Percentiles rank a stretch among this genome's conserved stretches.
Conservation (phyloP, 345 rosid genomes). For the Linum trigynum region DNA sequence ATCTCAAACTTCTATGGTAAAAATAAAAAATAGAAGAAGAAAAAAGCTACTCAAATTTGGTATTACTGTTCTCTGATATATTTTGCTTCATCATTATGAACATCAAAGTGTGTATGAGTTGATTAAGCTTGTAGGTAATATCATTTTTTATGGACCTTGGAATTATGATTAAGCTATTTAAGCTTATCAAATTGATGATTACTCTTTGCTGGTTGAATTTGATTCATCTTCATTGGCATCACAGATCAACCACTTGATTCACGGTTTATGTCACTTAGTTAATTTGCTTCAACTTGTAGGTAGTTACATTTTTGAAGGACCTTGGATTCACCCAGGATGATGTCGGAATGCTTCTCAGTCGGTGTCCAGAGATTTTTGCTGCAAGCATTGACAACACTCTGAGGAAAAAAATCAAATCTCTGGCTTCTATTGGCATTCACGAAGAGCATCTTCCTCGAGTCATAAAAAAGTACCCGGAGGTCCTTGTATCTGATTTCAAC, state of each 20-base stretch:
- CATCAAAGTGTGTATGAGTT: neutral
- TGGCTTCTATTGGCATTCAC: constrained; percentile 46
- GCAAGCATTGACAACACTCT: constrained; percentile 52
- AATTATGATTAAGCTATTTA: neutral
- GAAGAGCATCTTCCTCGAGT: constrained; percentile 46
- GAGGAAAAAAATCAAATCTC: constrained; percentile 55
- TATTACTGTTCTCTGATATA: too few relatives aligned
- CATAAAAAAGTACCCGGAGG: constrained; percentile 75
- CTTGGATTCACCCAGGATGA: constrained; percentile 53
- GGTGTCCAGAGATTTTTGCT: constrained; percentile 84
- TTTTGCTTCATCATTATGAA: too few relatives aligned
- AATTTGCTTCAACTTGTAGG: constrained; percentile 31
- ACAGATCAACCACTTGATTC: neutral
- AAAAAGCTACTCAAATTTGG: too few relatives aligned
- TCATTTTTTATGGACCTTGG: too few relatives aligned
- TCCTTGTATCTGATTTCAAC: constrained; percentile 57
- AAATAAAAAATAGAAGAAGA: too few relatives aligned
- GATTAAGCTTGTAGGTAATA: too few relatives aligned
- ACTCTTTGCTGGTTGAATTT: neutral
- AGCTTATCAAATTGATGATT: neutral
- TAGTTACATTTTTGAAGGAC: constrained; percentile 53
- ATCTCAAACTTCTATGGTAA: too few relatives aligned
- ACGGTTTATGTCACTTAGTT: constrained; percentile 1
- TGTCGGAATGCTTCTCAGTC: constrained; percentile 45
- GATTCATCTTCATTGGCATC: neutral